phyloP scores from a whole-genome alignment of 2,329 filamentous ascomycete genomes.

The Stenocarpella maydis region DNA sequence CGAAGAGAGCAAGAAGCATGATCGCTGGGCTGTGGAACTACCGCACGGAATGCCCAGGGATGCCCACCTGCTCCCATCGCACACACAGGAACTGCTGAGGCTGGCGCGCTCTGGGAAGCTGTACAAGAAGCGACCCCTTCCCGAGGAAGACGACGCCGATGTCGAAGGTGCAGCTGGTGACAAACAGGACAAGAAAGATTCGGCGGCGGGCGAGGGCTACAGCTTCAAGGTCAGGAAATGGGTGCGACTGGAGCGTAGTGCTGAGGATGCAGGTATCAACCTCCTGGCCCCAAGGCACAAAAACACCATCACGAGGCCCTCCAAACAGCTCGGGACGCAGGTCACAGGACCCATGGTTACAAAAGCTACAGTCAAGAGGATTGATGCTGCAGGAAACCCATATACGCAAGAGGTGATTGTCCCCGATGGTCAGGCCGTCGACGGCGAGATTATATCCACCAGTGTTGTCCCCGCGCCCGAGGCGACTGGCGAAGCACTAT shows the following conservation, averaged over 20 bases:
- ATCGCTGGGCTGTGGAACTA: conserved; percentile 78
- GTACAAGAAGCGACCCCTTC: conserved; percentile 78
- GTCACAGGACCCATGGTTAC: conserved; percentile 67
- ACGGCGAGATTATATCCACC: conserved; percentile 80
- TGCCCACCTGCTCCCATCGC: conserved; percentile 76
- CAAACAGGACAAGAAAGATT: conserved; percentile 69
- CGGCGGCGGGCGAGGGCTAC: conserved; percentile 69
- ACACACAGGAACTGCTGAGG: conserved; percentile 83
- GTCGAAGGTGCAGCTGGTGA: conserved; percentile 54
- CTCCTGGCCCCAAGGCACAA: conserved; percentile 69
- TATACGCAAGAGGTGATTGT: conserved; percentile 87
- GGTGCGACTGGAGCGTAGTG: conserved; percentile 64
- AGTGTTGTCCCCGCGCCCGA: conserved; percentile 63
- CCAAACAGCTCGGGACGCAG: conserved; percentile 56
- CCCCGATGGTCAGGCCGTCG: conserved; percentile 78
- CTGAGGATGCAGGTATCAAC: conserved; percentile 69
- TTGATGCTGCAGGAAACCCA: conserved; percentile 81
- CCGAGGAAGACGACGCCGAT: conserved; percentile 69
- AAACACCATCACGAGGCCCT: conserved; percentile 65
- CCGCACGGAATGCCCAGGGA: conserved; percentile 87
- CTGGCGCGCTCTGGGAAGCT: conserved; percentile 80
- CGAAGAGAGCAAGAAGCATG: conserved; percentile 69
- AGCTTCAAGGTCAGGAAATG: conserved; percentile 69
- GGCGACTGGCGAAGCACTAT: conserved; percentile 63
- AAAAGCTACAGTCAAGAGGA: conserved; percentile 80